A percentile compares a stretch with the other conserved stretches of the same genome.
These are phyloP conservation scores for Chiua virens DNA, from an alignment of 768 basidiomycete genomes.

Conservation along the genomic window DNA sequence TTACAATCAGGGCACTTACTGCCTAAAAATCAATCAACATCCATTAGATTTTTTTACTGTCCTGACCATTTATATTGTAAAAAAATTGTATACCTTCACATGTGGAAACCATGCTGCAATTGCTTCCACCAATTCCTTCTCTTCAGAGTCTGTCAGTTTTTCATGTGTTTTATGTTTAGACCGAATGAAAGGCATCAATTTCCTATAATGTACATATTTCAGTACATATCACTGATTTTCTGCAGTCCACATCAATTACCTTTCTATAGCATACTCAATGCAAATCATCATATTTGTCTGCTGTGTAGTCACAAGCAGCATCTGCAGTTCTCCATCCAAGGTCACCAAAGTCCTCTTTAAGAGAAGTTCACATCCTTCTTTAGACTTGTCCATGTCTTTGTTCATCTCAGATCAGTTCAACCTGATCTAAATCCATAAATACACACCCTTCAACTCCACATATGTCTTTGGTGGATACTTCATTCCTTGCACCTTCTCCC, in stretches of 20 bases:
- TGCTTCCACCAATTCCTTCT: neutral
- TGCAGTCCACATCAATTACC: neutral
- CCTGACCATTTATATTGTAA: too few relatives aligned
- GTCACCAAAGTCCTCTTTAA: neutral
- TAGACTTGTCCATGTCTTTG: neutral
- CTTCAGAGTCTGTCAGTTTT: neutral
- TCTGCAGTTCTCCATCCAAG: neutral
- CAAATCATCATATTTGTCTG: neutral
- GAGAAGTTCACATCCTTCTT: neutral
- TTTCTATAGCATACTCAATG: neutral
- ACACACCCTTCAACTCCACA: neutral
- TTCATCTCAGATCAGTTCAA: neutral
- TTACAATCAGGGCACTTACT: neutral
- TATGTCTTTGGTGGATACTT: neutral
- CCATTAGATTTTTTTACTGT: too few relatives aligned
- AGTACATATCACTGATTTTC: too few relatives aligned
- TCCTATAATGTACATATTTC: too few relatives aligned
- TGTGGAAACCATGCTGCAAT: neutral
- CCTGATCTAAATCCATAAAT: neutral
- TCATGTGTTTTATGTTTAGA: too few relatives aligned
- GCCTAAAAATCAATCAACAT: neutral
- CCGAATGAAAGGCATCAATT: too few relatives aligned
- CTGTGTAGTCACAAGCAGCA: neutral
- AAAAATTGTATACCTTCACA: neutral
- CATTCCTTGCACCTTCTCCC: neutral